phyloP scores from a whole-genome alignment of 345 rosid genomes.

The Erucastrum elatum region DNA sequence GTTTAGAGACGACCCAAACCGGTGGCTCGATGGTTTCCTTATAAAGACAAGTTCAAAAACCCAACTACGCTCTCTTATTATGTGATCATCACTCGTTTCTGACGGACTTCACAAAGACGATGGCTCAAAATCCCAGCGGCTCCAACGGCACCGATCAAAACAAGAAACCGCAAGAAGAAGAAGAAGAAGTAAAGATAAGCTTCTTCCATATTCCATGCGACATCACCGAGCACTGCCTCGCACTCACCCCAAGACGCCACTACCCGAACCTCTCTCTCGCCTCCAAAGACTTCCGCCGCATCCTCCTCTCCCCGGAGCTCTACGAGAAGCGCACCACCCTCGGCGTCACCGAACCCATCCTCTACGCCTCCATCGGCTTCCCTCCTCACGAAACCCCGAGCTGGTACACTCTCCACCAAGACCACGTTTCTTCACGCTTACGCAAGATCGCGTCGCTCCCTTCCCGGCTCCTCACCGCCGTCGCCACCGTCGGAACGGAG shows the following conservation, averaged over 20 bases:
- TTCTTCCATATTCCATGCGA: not conserved
- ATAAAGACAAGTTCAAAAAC: not conserved
- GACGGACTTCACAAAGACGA: not conserved
- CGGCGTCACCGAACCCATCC: not conserved
- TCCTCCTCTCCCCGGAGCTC: not conserved
- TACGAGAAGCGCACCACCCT: not conserved
- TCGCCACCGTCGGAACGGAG: constrained; percentile 1
- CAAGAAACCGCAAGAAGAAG: not conserved
- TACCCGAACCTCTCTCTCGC: not conserved
- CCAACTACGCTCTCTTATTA: not conserved
- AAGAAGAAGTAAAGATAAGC: not conserved
- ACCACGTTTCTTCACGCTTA: not conserved
- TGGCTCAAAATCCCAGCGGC: not conserved
- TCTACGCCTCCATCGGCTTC: not conserved
- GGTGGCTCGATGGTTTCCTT: not conserved
- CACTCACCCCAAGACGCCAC: not conserved
- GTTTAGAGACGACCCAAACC: not conserved
- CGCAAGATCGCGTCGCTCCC: not conserved
- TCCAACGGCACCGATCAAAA: not conserved
- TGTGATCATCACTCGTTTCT: not conserved
- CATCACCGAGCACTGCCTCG: not conserved
- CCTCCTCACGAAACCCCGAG: not conserved
- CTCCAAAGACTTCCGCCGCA: not conserved
- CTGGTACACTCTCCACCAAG: not conserved
- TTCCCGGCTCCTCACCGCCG: not conserved